Conservation (phyloP, 108 stramenopile genomes). For the Tribonema minus region DNA sequence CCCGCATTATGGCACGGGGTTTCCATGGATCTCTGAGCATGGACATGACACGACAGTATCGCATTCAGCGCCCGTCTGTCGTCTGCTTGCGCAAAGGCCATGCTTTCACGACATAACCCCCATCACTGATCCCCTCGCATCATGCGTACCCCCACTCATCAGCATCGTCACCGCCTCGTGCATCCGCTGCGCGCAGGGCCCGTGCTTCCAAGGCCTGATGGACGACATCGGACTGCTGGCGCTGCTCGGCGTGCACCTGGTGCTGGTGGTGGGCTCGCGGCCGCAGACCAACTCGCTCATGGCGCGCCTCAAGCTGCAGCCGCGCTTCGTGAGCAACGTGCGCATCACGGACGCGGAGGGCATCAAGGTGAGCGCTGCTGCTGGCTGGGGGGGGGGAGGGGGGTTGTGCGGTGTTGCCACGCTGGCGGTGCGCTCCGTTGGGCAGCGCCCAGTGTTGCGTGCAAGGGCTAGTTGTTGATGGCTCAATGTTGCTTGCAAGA, state of each 20-base stretch:
- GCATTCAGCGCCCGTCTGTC: too few species aligned
- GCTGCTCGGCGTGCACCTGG: constrained; percentile 83
- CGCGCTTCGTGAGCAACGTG: constrained; percentile 48
- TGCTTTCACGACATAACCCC: too few species aligned
- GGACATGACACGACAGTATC: too few species aligned
- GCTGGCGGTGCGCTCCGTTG: background rate
- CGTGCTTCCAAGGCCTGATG: constrained; percentile 70
- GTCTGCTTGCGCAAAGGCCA: too few species aligned
- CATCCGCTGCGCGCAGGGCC: too few species aligned
- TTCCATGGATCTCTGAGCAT: too few species aligned
- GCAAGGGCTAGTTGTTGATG: background rate
- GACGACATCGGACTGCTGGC: constrained; percentile 79
- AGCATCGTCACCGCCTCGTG: too few species aligned
- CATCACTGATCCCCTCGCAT: too few species aligned
- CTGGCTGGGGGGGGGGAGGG: too few species aligned
- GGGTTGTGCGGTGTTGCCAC: too few species aligned
- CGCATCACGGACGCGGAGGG: constrained; percentile 75
- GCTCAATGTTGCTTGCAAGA: background rate
- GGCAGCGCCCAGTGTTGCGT: background rate
- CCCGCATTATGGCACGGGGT: too few species aligned
- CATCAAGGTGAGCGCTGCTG: constrained; percentile 65
- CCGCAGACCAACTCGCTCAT: constrained; percentile 49
- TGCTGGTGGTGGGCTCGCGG: constrained; percentile 69
- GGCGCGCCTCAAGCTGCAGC: constrained; percentile 57
- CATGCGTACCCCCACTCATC: too few species aligned